Percentiles rank a stretch among this genome's conserved stretches.
Conservation (phyloP, 2,329 filamentous ascomycete species). For the Aspergillus bombycis region DNA sequence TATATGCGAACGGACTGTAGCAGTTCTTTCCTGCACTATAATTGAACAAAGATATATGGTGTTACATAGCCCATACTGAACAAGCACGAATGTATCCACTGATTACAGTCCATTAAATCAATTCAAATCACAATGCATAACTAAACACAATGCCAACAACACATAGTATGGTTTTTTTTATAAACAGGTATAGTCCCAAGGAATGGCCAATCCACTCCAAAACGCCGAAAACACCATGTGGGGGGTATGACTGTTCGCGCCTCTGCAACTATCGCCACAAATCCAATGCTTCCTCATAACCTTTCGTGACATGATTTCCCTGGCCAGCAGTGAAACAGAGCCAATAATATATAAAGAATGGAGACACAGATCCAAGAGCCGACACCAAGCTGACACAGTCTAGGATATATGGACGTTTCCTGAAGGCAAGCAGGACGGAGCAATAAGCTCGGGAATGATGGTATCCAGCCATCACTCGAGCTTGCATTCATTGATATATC, state of each 20-base stretch:
- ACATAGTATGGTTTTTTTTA: neutral
- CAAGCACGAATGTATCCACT: neutral
- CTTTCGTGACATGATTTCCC: neutral
- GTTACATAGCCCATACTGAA: neutral
- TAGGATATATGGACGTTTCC: neutral
- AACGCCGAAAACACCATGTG: neutral
- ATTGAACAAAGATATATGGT: neutral
- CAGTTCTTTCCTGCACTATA: too few relatives aligned
- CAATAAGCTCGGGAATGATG: neutral
- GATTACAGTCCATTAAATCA: neutral
- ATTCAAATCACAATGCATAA: neutral
- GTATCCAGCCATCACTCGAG: neutral
- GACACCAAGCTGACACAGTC: conserved; percentile 5
- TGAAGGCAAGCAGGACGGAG: conserved; percentile 4
- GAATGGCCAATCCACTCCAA: neutral
- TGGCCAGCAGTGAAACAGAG: conserved; percentile 8
- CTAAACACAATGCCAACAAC: neutral
- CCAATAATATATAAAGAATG: conserved; percentile 1
- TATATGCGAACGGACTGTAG: too few relatives aligned
- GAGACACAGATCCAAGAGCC: neutral
- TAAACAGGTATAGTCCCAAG: neutral
- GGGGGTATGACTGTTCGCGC: conserved; percentile 9
- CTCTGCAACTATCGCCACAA: conserved; percentile 8
- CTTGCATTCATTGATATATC: conserved; percentile 1
- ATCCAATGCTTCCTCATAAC: conserved; percentile 2